Base-by-base conservation (phyloP, 179 eudicot species). In the Beta macrorhiza region DNA sequence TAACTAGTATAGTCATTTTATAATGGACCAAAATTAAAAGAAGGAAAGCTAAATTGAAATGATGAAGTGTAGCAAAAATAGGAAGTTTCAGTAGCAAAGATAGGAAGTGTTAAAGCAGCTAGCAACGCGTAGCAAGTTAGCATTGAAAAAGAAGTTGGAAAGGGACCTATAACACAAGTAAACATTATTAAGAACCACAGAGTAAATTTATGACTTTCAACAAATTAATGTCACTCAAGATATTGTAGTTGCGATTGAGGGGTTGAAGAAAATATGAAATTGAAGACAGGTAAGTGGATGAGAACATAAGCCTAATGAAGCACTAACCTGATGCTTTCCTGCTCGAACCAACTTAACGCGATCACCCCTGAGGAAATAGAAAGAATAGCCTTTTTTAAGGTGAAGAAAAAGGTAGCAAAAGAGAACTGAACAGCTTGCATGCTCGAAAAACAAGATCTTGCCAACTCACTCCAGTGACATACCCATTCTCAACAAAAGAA, bases 401-500 rank as follows among this genome's bases (percentile, higher is more conserved):
- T 25, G 17, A 65, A 0, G 56, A 47, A 14, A 20, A 78, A 62
- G 37, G 17, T 53, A 51, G 20, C 55, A 45, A 82, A 62, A 10
- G 58, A 45, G 10, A 72, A 22, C 15, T 29, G 7, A 57, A 25
- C n/a, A 73, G 61, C 72, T 57, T 70, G 56, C 19, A 75, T 11
- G 64, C 47, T 10, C 37, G 51, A 52, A 65, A 67, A 53, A 17
- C 32, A 51, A 20, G 29, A n/a, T 37, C 42, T 25, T 20, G 42
- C 4, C 53, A 44, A 29, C 67, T 55, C 70, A 76, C 8, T 59
- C 47, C 52, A 63, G 57, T 53, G 70, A 57, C 67, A 74, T 81
- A 95, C 99, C 98, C 99, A 82, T 95, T 91, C 83, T 95, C 98
- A 73, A 95, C 98, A 80, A 95, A 93, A 74, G 99, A 95, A 83